Conservation (phyloP, 2,329 filamentous ascomycete genomes). For the Dactylellina haptotyla region DNA sequence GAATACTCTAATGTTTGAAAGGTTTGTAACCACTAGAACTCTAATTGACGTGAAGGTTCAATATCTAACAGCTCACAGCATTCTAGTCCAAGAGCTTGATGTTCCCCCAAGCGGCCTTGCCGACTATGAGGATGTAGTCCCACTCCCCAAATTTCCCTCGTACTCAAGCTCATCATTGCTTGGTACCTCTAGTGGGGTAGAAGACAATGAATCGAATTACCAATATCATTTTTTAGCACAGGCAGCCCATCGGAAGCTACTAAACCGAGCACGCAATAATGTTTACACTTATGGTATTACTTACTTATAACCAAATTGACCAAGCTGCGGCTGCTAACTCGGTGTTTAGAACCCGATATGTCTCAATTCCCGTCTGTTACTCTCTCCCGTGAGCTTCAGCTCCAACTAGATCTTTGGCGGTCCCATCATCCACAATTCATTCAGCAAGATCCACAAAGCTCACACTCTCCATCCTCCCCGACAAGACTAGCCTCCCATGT, state of each 20-base stretch:
- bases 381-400: conserved; percentile 66
- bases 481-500: conserved; percentile 44
- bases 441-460: conserved; percentile 58
- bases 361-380: conserved; percentile 62
- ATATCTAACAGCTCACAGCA: conserved; percentile 63
- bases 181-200: conserved; percentile 55
- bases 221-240: conserved; percentile 70
- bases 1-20: conserved; percentile 69
- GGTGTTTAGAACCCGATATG: conserved; percentile 59
- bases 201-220: conserved; percentile 67
- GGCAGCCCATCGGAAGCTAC: conserved; percentile 68
- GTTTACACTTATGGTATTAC: conserved; percentile 66
- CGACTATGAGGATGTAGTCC: conserved; percentile 66
- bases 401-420: conserved; percentile 69
- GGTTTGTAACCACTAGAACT: neutral
- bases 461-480: conserved; percentile 26
- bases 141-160: conserved; percentile 67
- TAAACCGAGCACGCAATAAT: conserved; percentile 67
- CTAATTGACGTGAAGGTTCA: neutral
- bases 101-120: conserved; percentile 66
- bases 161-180: conserved; percentile 60
- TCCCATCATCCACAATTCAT: conserved; percentile 65
- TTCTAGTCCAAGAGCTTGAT: conserved; percentile 68
- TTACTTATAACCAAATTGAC: no score
- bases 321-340: conserved; percentile 32